These are phyloP conservation scores for Monosporascus sp. DNA, from an alignment of 2,329 filamentous ascomycete genomes.

Conservation along the genomic window DNA sequence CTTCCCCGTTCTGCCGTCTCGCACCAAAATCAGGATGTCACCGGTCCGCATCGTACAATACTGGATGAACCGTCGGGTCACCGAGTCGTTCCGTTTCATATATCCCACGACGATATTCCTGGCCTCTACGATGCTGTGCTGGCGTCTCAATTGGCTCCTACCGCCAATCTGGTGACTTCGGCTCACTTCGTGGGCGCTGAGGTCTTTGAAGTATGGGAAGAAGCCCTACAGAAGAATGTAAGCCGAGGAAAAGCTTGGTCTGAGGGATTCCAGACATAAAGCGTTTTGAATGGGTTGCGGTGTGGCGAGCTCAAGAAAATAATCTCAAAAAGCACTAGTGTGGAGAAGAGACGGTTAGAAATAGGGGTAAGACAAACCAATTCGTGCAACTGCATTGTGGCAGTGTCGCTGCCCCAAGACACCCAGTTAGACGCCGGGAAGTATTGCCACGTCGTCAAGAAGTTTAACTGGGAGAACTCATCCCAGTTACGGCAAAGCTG, in stretches of 20 bases:
- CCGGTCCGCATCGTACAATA: slow-evolving; percentile 24
- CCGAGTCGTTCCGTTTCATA: slow-evolving; percentile 28
- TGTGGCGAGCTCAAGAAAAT: no score
- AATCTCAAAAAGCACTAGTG: not conserved
- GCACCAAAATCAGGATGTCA: slow-evolving; percentile 21
- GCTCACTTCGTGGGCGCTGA: slow-evolving; percentile 16
- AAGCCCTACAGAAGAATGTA: slow-evolving; percentile 15
- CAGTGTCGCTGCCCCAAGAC: slow-evolving; percentile 32
- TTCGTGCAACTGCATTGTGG: slow-evolving; percentile 34
- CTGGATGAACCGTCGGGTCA: slow-evolving; percentile 26
- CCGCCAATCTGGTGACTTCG: slow-evolving; percentile 16
- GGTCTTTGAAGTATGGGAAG: slow-evolving; percentile 21
- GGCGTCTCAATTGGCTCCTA: slow-evolving; percentile 16
- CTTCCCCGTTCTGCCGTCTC: slow-evolving; percentile 25
- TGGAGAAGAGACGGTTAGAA: no score
- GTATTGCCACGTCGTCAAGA: slow-evolving; percentile 38
- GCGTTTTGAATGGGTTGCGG: no score
- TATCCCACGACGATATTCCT: slow-evolving; percentile 27
- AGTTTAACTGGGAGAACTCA: slow-evolving; percentile 43
- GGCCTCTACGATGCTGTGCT: slow-evolving; percentile 20
- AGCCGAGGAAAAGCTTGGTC: not conserved
- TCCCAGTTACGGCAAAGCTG: slow-evolving; percentile 45
- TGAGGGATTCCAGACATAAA: no score
- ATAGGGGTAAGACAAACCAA: slow-evolving; percentile 23
- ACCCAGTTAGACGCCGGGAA: slow-evolving; percentile 43